Evolutionary conservation across 1,139 yeast species (phyloP), one percentile per base, ranked within the genome.

Genomic region (Entelexis sorbosivorans): DNA sequence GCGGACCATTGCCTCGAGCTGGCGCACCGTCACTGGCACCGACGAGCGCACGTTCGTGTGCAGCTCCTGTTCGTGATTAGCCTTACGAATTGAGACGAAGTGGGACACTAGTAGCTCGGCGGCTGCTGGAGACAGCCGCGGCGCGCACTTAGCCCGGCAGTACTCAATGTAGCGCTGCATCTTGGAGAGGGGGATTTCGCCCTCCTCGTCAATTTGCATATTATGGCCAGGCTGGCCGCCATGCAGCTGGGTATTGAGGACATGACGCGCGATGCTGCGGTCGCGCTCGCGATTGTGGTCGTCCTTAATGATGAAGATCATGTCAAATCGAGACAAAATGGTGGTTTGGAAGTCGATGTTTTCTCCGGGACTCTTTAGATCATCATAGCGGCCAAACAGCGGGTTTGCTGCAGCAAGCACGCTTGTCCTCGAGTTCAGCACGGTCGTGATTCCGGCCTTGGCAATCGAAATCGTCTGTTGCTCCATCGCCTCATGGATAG

Each of bases 401-500:
- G 99, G 99, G 67, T 93, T 93, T 6, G 98, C 98, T 26, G 98
- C 98, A 0, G 98, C 98, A 49, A 93, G 73, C 1, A 93, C 98
- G 38, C 95, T 82, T 0, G 98, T 91, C 70, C 99, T 77, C 2
- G 98, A 89, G 66, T 91, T 91, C 59, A 91, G 75, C 52, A 91
- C 88, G 0, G 99, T 93, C 4, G 97, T 91, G 61, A 91, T 91
- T 67, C 99, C 99, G 10, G 99, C 99, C 67, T 91, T 91, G 45
- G 98, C 98, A 66, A 91, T 88, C n/a, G 97, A 89, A 59, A 91
- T 91, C 0, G 98, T 91, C 69, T 91, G 99, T 69, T 91, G 99
- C 72, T 91, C 99, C 99, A 91, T 91, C 9, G 98, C 98, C 73
- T 91, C 99, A 68, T 91, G 99, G 61, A 91, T 93, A 0, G 98